A percentile compares a stretch with the other conserved stretches of the same genome.
These are phyloP conservation scores for Rehmannia glutinosa DNA, from an alignment of 257 asterid genomes.

Conservation along the genomic window DNA sequence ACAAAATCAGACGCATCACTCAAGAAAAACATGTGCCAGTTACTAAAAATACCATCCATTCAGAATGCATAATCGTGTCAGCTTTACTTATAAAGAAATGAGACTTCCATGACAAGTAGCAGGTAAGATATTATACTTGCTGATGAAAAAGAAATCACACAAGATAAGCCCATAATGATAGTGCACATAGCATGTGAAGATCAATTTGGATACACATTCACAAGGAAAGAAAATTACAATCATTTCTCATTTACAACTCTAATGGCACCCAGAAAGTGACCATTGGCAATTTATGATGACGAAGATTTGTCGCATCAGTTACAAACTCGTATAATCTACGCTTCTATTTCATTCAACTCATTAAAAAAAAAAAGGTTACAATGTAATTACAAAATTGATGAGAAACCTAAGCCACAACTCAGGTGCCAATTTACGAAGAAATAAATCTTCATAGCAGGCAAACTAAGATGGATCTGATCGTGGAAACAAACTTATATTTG, in stretches of 20 bases:
- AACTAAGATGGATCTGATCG: no score
- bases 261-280: neutral
- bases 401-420: no score
- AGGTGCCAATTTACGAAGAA: neutral
- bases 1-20: neutral
- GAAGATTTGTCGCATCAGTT: neutral
- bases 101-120: neutral
- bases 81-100: neutral
- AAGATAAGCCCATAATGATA: neutral
- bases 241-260: neutral
- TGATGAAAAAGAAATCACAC: neutral
- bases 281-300: neutral
- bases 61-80: neutral
- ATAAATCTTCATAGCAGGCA: neutral
- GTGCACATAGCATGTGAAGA: neutral
- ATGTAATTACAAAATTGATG: neutral
- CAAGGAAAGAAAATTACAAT: neutral
- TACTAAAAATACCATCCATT: neutral
- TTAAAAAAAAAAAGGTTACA: neutral
- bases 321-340: neutral
- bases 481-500: no score
- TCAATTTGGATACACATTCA: neutral
- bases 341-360: neutral
- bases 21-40: slow-evolving; percentile 5
- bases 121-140: neutral